Conservation (phyloP, 257 asterid genomes). For the Nicotiana sylvestris region DNA sequence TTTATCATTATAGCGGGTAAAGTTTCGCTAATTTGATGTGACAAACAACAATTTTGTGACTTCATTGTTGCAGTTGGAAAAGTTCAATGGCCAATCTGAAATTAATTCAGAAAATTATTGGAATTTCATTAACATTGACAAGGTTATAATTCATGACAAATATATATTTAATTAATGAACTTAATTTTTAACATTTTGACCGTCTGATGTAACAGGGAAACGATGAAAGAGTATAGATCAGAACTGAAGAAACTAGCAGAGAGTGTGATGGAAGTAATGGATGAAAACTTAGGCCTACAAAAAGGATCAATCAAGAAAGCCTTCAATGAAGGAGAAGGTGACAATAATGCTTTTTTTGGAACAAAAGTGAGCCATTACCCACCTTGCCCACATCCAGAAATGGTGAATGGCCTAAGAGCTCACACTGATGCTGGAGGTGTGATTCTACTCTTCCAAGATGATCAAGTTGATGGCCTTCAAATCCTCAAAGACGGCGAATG, state of each 20-base stretch:
- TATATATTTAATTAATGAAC: neutral
- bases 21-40: neutral
- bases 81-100: too few relatives aligned
- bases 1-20: neutral
- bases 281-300: constrained; percentile 56
- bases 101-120: neutral
- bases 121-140: neutral
- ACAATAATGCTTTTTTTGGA: constrained; percentile 53
- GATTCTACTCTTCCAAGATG: constrained; percentile 76
- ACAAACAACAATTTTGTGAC: neutral
- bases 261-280: constrained; percentile 58
- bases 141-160: neutral
- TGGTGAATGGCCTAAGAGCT: constrained; percentile 63
- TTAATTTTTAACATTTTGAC: too few relatives aligned
- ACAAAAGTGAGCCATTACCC: constrained; percentile 94
- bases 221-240: constrained; percentile 57
- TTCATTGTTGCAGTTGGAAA: too few relatives aligned
- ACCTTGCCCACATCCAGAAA: constrained; percentile 71
- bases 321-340: constrained; percentile 45
- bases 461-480: constrained; percentile 64
- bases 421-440: constrained; percentile 96
- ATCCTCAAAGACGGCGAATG: constrained; percentile 65
- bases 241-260: constrained; percentile 62
- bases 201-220: constrained; percentile 41
- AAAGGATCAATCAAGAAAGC: constrained; percentile 60